Percentiles rank a stretch among this genome's conserved stretches.
Evolutionary conservation across 2,329 filamentous ascomycete genomes (phyloP).

Genomic region (Calonectria hawksworthii): DNA sequence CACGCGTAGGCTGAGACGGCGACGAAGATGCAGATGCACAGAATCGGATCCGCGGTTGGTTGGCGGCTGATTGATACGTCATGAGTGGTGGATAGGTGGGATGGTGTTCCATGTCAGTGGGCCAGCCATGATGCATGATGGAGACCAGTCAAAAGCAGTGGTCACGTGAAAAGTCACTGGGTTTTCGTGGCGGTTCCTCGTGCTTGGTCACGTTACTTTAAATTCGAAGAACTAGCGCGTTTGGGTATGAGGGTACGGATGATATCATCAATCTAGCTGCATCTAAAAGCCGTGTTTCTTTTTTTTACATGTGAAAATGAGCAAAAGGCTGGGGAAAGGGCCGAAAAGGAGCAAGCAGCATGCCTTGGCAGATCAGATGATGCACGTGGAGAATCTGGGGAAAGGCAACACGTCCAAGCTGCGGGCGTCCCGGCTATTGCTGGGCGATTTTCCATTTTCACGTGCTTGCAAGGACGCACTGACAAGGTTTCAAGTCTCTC

Average conservation of each 20-base stretch:
- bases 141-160: not conserved
- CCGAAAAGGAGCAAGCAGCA: not conserved
- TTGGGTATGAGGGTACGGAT: not conserved
- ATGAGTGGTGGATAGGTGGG: slow-evolving; percentile 24
- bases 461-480: slow-evolving; percentile 16
- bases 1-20: not conserved
- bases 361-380: slow-evolving; percentile 26
- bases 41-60: slow-evolving; percentile 16
- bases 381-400: slow-evolving; percentile 32
- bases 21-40: slow-evolving; percentile 13
- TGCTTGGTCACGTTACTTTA: not conserved
- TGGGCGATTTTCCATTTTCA: slow-evolving; percentile 15
- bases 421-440: slow-evolving; percentile 25
- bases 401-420: slow-evolving; percentile 14
- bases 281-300: not conserved
- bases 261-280: slow-evolving; percentile 2
- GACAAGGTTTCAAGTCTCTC: not conserved
- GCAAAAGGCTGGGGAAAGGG: slow-evolving; percentile 13
- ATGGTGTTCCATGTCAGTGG: not conserved
- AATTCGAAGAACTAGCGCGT: not conserved
- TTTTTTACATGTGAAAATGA: slow-evolving; percentile 24
- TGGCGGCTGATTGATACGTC: slow-evolving; percentile 20
- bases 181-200: not conserved
- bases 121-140: not conserved
- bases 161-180: not conserved